Base-by-base conservation (phyloP, 1,139 yeast genomes). In the Saccharomyces hybrid region DNA sequence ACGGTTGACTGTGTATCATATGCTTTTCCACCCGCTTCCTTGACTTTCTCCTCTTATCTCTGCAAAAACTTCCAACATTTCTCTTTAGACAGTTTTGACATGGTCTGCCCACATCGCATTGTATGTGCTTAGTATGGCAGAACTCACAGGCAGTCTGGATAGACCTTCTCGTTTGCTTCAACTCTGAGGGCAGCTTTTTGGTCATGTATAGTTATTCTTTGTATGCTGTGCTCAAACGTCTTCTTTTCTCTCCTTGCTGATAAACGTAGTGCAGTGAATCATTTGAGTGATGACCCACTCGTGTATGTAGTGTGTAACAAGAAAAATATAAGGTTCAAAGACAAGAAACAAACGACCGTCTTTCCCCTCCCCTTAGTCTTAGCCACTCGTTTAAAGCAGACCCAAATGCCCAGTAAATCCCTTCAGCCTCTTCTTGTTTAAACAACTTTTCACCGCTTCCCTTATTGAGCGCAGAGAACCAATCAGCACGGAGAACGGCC, bases 71-170 rank as follows among this genome's bases (percentile, higher is more conserved):
- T 1, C 74, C 80, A n/a, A 81, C 66, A 32, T 81, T 79, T 55
- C 90, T 69, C 64, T 84, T 85, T 44, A 77, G 66, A 69, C 93
- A 86, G 65, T 86, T 86, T 60, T 76, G 78, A 64, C 91, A 86
- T 0, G 93, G 91, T 55, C 93, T 67, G 2, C 70, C 63, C 19
- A 67, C 63, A 58, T 78, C 81, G 66, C 91, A 86, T 61, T 85
- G 91, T 26, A 86, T 73, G 63, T 85, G 93, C 59, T 86, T 86
- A 38, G 76, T 72, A 65, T 85, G 89, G 66, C 91, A 86, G 64
- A 84, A 83, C 16, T 76, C 75, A 65, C 93, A 86, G 0, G 91
- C 93, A 50, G 85, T 75, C 19, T 80, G 73, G 1, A 86, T 82
- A 2, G 90, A 88, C 59, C 75, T 80, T 51, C 91, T 71, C 41